phyloP scores from a whole-genome alignment of 345 rosid genomes.

The Pugionium cornutum region DNA sequence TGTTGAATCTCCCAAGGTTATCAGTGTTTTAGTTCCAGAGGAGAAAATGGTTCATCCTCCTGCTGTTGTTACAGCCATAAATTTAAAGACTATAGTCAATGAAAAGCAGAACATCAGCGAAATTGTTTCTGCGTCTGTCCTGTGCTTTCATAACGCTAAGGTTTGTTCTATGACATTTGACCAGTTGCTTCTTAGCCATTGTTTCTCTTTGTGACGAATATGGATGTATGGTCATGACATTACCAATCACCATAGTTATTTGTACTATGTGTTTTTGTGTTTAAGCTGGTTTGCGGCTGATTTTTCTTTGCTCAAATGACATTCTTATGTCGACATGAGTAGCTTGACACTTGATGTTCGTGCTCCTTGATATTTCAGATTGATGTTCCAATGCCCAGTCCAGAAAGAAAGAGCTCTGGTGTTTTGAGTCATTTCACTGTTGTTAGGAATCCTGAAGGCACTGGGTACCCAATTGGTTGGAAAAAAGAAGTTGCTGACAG shows the following conservation, averaged over 20 bases:
- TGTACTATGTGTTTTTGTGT: slow-evolving; percentile 5
- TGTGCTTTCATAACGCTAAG: slow-evolving; percentile 94
- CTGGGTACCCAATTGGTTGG: slow-evolving; percentile 94
- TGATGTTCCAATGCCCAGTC: slow-evolving; percentile 85
- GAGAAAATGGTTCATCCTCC: slow-evolving; percentile 66
- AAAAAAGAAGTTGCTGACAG: slow-evolving; percentile 78
- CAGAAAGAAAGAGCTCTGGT: slow-evolving; percentile 86
- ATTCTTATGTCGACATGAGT: slow-evolving; percentile 15
- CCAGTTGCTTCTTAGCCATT: slow-evolving; percentile 27
- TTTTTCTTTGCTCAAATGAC: slow-evolving; percentile 18
- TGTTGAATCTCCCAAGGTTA: slow-evolving; percentile 69
- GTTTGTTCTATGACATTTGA: slow-evolving; percentile 49
- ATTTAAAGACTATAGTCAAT: slow-evolving; percentile 80
- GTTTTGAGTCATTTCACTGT: slow-evolving; percentile 82
- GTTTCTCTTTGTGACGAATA: slow-evolving; percentile 26
- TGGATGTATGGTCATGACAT: slow-evolving; percentile 18
- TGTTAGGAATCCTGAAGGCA: slow-evolving; percentile 90
- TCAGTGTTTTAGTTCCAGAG: slow-evolving; percentile 53
- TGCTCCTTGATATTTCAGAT: slow-evolving; percentile 59
- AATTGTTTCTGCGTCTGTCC: slow-evolving; percentile 85
- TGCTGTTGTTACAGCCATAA: slow-evolving; percentile 84
- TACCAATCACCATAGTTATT: slow-evolving; percentile 16
- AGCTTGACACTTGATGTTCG: slow-evolving; percentile 22
- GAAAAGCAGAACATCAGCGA: slow-evolving; percentile 83
- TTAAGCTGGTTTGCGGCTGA: slow-evolving; percentile 2